Percentiles rank a stretch among this genome's conserved stretches.
Evolutionary conservation across 306 rosid genomes (phyloP).

Genomic region (Pyrus pyrifolia): DNA sequence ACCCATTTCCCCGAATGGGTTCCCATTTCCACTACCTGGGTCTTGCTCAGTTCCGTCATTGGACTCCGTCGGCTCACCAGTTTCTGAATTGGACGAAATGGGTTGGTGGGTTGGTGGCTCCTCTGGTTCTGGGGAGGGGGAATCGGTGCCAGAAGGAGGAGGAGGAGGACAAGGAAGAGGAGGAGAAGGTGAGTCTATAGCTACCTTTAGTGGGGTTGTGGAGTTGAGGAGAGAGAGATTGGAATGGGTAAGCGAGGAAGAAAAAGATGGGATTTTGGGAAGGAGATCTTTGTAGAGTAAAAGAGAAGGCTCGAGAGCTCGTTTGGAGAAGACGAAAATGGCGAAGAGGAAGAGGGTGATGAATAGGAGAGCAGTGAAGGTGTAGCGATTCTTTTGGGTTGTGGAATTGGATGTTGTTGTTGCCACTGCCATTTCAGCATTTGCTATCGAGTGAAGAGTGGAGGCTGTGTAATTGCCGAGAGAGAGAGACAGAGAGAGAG

Average conservation of each 20-base stretch:
- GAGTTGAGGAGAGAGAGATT: constrained; percentile 2
- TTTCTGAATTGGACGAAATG: neutral
- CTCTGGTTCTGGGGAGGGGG: constrained; percentile 4
- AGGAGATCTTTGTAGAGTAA: constrained; percentile 45
- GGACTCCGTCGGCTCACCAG: neutral
- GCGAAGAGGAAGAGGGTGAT: constrained; percentile 35
- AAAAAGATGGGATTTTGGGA: constrained; percentile 19
- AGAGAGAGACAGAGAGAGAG: neutral
- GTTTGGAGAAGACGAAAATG: constrained; percentile 40
- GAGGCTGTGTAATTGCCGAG: neutral
- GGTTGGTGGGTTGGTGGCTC: constrained; percentile 16
- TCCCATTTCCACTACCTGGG: constrained; percentile 1
- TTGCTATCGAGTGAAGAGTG: neutral
- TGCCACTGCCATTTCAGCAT: constrained; percentile 25
- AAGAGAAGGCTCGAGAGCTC: constrained; percentile 37
- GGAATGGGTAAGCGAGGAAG: constrained; percentile 2
- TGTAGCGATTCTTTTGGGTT: constrained; percentile 30
- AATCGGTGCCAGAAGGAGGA: neutral
- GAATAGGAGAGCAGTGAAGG: constrained; percentile 37
- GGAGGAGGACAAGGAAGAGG: neutral
- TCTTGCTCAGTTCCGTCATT: constrained; percentile 1
- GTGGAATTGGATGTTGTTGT: neutral
- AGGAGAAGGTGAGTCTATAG: neutral
- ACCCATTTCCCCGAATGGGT: constrained; percentile 8
- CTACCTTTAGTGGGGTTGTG: neutral